These are phyloP conservation scores for Casuarina equisetifolia DNA, from an alignment of 306 rosid species.

Conservation along the genomic window DNA sequence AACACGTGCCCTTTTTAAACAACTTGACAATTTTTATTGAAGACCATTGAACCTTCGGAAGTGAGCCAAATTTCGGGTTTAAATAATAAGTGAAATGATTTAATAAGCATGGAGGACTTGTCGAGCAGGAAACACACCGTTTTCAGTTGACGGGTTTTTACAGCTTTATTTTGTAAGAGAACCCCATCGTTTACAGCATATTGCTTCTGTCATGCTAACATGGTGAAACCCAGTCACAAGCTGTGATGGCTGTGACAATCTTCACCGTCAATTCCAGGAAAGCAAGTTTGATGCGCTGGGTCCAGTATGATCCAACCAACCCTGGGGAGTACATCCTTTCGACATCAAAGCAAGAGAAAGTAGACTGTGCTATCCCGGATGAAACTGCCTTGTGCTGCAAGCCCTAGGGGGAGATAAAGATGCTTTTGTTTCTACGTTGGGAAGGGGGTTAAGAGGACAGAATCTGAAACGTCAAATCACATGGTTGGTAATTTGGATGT, in stretches of 20 bases:
- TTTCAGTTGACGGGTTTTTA: no score
- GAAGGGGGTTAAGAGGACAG: slow-evolving; percentile 51
- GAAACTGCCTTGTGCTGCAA: background rate
- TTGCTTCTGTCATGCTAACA: slow-evolving; percentile 22
- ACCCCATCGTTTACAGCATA: background rate
- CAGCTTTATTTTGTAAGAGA: no score
- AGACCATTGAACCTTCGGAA: no score
- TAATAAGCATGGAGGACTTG: no score
- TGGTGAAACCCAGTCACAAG: slow-evolving; percentile 2
- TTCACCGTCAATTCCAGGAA: background rate
- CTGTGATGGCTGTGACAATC: slow-evolving; percentile 1
- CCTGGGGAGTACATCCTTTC: no score
- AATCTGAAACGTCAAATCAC: slow-evolving; percentile 96
- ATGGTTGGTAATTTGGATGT: slow-evolving; percentile 50
- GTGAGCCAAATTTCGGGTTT: no score
- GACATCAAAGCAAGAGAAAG: background rate
- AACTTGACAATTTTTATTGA: no score
- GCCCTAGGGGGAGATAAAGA: background rate
- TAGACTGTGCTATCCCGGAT: background rate
- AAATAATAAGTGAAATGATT: no score
- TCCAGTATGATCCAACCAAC: background rate
- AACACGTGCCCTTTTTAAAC: no score
- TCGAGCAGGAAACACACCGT: no score
- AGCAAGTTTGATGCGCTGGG: background rate
- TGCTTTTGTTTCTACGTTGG: slow-evolving; percentile 24